Base-by-base conservation (phyloP, 305 asterid genomes). In the Salvia sclarea region DNA sequence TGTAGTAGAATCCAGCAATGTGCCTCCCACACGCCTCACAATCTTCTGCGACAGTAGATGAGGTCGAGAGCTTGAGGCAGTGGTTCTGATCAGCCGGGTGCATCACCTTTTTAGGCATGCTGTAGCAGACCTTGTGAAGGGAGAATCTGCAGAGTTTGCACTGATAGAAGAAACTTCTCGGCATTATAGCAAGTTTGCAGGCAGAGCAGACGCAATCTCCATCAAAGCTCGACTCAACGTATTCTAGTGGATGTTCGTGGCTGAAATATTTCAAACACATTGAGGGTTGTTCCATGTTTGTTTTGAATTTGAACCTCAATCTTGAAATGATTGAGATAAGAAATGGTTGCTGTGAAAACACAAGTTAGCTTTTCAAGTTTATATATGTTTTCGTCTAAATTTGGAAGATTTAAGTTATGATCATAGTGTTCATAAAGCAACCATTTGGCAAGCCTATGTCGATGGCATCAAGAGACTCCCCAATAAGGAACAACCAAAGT, bases 81-180 rank as follows among this genome's bases (percentile, higher is more conserved):
- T 83, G 91, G 50, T 35, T 64, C 20, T 78, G 81, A 65, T 83
- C 86, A 1, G 73, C 79, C 0, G 75, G 83, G 48, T 85, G 88
- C 55, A 55, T 68, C 52, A 69, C 71, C 74, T 9, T 72, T n/a
- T 72, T 67, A 10, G 91, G 87, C 86, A 83, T 83, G 71, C 65
- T 72, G 78, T 50, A 85, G 71, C 91, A 85, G 4, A 76, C 77
- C 49, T 74, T 78, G 66, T 85, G 91, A 35, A 83, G 83, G 72
- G 73, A 81, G 81, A 83, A 83, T 0, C 56, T 25, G 35, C 91
- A 85, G 6, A 17, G 16, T 47, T 67, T 71, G 80, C 91, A 85
- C 12, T 65, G 74, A 61, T 81, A 76, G 54, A 64, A 79, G 60
- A 37, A 68, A 45, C 63, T 81, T 25, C 64, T 70, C 0, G 85